Evolutionary conservation across 2,329 filamentous ascomycete genomes (phyloP).

Genomic region (Ambrosiella xylebori): DNA sequence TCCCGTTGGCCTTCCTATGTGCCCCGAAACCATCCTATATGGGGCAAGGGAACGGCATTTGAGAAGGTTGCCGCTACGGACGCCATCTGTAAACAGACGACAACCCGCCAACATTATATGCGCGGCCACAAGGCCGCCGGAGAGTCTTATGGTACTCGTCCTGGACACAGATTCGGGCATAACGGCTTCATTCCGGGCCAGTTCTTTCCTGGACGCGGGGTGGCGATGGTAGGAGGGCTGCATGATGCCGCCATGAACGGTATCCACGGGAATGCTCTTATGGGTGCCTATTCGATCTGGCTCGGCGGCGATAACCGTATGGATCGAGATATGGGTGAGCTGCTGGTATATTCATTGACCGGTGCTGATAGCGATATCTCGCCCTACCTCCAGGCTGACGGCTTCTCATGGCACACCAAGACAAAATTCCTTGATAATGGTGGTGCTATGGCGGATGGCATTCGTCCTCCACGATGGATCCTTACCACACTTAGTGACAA

Average conservation of each 20-base stretch:
- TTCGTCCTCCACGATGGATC: constrained; percentile 5
- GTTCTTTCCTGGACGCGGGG: constrained; percentile 9
- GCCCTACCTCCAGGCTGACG: neutral
- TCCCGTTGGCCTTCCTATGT: constrained; percentile 5
- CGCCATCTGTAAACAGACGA: neutral
- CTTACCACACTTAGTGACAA: neutral
- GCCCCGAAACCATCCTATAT: constrained; percentile 6
- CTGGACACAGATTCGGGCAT: constrained; percentile 5
- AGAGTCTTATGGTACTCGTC: constrained; percentile 3
- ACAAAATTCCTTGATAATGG: constrained; percentile 2
- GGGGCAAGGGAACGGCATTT: constrained; percentile 7
- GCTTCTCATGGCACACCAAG: neutral
- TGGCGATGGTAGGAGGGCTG: constrained; percentile 2
- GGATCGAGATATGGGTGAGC: constrained; percentile 9
- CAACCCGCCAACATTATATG: constrained; percentile 5
- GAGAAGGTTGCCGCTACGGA: constrained; percentile 5
- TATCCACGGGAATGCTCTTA: constrained; percentile 1
- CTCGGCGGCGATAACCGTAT: constrained; percentile 10
- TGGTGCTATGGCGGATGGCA: constrained; percentile 1
- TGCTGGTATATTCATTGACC: constrained; percentile 10
- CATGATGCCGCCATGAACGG: constrained; percentile 8
- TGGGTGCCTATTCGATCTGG: constrained; percentile 10
- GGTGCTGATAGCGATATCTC: constrained; percentile 1
- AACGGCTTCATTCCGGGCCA: constrained; percentile 9
- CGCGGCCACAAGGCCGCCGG: neutral